Conservation (phyloP, 257 asterid species). For the Solanum paucissectum region DNA sequence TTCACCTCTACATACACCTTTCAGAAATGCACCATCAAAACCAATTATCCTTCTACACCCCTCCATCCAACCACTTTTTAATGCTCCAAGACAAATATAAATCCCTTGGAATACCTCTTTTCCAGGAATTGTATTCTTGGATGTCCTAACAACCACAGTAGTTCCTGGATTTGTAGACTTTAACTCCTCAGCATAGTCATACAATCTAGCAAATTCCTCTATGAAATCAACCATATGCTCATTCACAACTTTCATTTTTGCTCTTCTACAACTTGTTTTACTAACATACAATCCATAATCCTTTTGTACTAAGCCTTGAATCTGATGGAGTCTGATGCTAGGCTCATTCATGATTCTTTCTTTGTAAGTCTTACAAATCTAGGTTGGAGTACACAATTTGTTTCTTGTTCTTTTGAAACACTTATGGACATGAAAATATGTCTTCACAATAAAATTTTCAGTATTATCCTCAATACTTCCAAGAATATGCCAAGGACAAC, state of each 20-base stretch:
- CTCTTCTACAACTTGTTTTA: background rate
- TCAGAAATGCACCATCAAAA: background rate
- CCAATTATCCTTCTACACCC: background rate
- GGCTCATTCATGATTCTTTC: background rate
- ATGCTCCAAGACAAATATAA: background rate
- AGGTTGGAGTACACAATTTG: background rate
- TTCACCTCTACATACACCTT: background rate
- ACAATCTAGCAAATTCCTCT: background rate
- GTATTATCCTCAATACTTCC: background rate
- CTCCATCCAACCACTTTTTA: background rate
- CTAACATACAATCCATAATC: background rate
- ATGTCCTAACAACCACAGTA: background rate
- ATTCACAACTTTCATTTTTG: background rate
- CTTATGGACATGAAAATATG: background rate
- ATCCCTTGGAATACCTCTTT: background rate
- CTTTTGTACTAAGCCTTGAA: background rate
- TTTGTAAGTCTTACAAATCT: background rate
- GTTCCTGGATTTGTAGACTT: background rate
- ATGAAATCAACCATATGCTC: background rate
- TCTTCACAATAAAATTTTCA: background rate
- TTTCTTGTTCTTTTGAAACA: background rate
- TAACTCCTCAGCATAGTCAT: background rate
- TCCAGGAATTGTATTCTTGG: background rate
- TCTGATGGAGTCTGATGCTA: background rate
- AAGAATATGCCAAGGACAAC: slow-evolving; percentile 12